These are phyloP conservation scores for Aspergillus persii DNA, from an alignment of 2,329 filamentous ascomycete genomes.

Conservation along the genomic window DNA sequence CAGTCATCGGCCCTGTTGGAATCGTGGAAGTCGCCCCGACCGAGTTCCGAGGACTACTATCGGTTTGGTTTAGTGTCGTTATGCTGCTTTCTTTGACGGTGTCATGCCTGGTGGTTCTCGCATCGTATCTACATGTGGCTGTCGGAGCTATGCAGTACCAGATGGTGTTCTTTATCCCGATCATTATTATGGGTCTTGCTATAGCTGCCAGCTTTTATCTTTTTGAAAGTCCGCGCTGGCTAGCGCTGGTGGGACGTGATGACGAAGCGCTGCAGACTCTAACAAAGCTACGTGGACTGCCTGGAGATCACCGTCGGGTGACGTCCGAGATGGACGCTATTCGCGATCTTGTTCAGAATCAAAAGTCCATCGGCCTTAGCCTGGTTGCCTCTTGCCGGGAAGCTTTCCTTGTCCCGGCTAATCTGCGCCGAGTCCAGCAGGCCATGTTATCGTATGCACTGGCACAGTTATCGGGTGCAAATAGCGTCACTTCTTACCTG, in stretches of 20 bases:
- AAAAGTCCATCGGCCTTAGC: too few relatives aligned
- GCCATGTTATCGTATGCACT: neutral
- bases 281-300: neutral
- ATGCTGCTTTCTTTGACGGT: neutral
- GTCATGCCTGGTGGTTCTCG: neutral
- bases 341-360: too few relatives aligned
- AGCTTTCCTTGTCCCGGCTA: neutral
- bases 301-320: neutral
- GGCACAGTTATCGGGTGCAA: neutral
- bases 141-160: neutral
- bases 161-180: neutral
- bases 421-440: neutral
- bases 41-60: neutral
- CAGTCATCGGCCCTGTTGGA: neutral
- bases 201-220: neutral
- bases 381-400: too few relatives aligned
- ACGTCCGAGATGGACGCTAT: neutral
- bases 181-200: neutral
- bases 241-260: neutral
- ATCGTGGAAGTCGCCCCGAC: neutral
- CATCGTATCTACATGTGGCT: neutral
- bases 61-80: neutral
- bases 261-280: neutral
- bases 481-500: neutral
- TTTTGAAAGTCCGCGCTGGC: neutral